Evolutionary conservation across 768 basidiomycete genomes (phyloP).

Genomic region (Mycena filopes): DNA sequence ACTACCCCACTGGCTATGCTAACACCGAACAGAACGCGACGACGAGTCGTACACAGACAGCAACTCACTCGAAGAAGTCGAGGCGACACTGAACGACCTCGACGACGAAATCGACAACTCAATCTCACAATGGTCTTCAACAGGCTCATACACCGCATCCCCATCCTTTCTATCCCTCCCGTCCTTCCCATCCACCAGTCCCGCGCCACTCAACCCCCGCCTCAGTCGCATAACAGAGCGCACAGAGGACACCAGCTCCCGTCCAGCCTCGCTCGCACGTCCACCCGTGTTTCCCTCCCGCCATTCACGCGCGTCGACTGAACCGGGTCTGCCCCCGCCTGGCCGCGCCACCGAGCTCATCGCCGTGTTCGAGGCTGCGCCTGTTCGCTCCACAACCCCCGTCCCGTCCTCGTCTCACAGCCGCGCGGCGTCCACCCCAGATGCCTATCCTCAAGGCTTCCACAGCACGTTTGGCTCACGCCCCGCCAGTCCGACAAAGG

Average conservation of each 20-base stretch:
- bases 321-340: conserved; percentile 64
- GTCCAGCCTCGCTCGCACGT: conserved; percentile 57
- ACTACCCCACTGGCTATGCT: too few species aligned
- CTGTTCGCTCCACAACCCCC: conserved; percentile 48
- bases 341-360: conserved; percentile 77
- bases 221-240: conserved; percentile 84
- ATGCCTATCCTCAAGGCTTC: conserved; percentile 47
- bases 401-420: conserved; percentile 48
- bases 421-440: conserved; percentile 62
- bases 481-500: conserved; percentile 59
- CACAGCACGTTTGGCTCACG: conserved; percentile 54
- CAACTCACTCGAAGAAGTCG: conserved; percentile 77
- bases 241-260: conserved; percentile 69
- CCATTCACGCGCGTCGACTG: conserved; percentile 70
- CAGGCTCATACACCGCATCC: conserved; percentile 54
- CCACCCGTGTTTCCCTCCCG: conserved; percentile 48
- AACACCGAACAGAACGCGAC: conserved; percentile 17
- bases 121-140: conserved; percentile 68
- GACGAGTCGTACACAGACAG: conserved; percentile 59
- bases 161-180: conserved; percentile 59
- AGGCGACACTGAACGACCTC: conserved; percentile 71
- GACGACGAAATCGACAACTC: conserved; percentile 75
- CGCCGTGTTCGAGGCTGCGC: conserved; percentile 74
- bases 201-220: conserved; percentile 48
- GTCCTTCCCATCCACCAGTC: conserved; percentile 46